A percentile compares a stretch with the other conserved stretches of the same genome.
These are phyloP conservation scores for Saprolegnia diclina DNA, from an alignment of 352 stramenopile species.

Conservation along the genomic window DNA sequence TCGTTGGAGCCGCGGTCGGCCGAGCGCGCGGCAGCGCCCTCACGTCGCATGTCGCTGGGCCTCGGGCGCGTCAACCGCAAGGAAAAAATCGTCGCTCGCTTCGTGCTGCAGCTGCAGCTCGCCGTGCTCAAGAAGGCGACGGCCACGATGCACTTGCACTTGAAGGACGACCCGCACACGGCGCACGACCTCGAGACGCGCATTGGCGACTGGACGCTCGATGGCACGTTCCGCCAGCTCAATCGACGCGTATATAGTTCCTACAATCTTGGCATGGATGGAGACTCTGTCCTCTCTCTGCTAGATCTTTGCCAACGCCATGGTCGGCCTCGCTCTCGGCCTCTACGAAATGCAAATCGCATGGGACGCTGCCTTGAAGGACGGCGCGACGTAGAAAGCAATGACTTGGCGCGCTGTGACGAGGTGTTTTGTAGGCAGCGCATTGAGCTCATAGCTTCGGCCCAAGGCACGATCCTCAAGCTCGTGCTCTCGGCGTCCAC, in stretches of 20 bases:
- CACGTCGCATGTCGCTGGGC: neutral
- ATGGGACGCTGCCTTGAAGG: neutral
- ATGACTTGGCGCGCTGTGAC: neutral
- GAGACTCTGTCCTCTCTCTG: neutral
- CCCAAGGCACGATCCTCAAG: neutral
- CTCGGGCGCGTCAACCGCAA: neutral
- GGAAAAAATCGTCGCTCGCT: conserved; percentile 11
- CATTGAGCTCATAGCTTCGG: neutral
- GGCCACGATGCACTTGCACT: neutral
- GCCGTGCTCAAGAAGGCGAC: neutral
- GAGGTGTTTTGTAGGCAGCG: neutral
- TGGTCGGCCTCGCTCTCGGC: neutral
- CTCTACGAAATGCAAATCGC: neutral
- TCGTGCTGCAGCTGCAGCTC: conserved; percentile 13
- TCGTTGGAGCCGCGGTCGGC: neutral
- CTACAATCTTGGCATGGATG: neutral
- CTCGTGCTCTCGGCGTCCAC: neutral
- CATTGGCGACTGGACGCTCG: conserved; percentile 11
- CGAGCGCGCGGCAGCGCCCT: too few species aligned
- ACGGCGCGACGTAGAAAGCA: neutral
- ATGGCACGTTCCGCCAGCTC: neutral
- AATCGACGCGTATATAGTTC: neutral
- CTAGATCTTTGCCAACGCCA: conserved; percentile 6
- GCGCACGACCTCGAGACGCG: neutral
- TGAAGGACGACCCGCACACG: neutral